Base-by-base conservation (phyloP, 805 yeast species). In the Wickerhamiella azymoides region DNA sequence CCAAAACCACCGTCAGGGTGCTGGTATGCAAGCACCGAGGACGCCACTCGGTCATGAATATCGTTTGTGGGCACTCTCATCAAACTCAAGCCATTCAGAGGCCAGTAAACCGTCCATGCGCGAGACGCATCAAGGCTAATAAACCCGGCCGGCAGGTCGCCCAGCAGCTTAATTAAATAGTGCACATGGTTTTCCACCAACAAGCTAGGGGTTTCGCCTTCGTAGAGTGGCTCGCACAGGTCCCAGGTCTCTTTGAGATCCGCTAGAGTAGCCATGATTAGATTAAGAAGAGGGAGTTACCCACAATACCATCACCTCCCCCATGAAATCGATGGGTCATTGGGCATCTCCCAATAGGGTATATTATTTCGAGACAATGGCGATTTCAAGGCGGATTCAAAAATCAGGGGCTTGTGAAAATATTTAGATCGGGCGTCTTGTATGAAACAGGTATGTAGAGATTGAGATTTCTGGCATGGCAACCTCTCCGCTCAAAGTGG, bases 71-170 rank as follows among this genome's bases (percentile, higher is more conserved):
- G 24, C n/a, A 24, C 55, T 52, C 17, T 49, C 25, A 80, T 50
- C 1, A 76, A 46, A 2, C 59, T 53, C 38, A 70, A 54, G 0
- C 79, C 68, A 57, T 84, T 85, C 39, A 73, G 58, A 6, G 80
- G 63, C 98, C 98, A 92, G 59, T 82, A 89, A 1, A 83, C 48
- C 56, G 89, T 64, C 97, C 97, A 92, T 0, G 94, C 78, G 49
- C 80, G 86, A n/a, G 92, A 82, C 0, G 96, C 92, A 61, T 89
- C 96, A 40, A 84, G 66, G 0, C 71, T 71, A 2, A 61, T 57
- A 59, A 72, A 80, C 8, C 60, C 64, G 2, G 63, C 51, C 0
- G 86, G 82, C 24, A 82, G 66, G 14, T 70, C 64, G 10, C 62
- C 57, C 9, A 58, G 53, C 19, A 76, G 62, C n/a, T 57, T 48